These are phyloP conservation scores for Coemansia guatemalensis DNA, from an alignment of 192 early-diverging fungal species.

Conservation along the genomic window DNA sequence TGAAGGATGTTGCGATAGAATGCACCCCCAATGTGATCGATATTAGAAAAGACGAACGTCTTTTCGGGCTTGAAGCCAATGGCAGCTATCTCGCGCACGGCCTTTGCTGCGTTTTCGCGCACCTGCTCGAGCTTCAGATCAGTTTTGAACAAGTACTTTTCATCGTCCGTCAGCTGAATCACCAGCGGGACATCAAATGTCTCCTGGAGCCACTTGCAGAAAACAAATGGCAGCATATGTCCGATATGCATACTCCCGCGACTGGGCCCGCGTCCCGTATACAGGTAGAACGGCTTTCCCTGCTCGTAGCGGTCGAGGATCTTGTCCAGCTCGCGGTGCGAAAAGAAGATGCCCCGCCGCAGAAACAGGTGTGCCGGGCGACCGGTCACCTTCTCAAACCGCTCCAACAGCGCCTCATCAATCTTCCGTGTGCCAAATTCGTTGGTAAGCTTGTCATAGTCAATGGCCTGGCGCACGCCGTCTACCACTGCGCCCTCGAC, in stretches of 20 bases:
- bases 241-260: slow-evolving; percentile 92
- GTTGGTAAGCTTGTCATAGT: slow-evolving; percentile 89
- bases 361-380: slow-evolving; percentile 78
- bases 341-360: slow-evolving; percentile 91
- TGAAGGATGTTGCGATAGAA: slow-evolving; percentile 94
- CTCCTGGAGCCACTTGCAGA: slow-evolving; percentile 98
- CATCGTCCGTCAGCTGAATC: slow-evolving; percentile 97
- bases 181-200: slow-evolving; percentile 93
- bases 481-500: slow-evolving; percentile 90
- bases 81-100: slow-evolving; percentile 93
- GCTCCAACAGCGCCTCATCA: slow-evolving; percentile 69
- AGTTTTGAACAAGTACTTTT: slow-evolving; percentile 96
- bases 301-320: slow-evolving; percentile 92
- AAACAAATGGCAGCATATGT: slow-evolving; percentile 95
- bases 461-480: slow-evolving; percentile 81
- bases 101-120: slow-evolving; percentile 69
- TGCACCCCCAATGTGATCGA: slow-evolving; percentile 85
- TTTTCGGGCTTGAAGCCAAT: slow-evolving; percentile 93
- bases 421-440: slow-evolving; percentile 87
- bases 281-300: slow-evolving; percentile 96
- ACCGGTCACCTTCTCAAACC: slow-evolving; percentile 85
- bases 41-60: slow-evolving; percentile 96
- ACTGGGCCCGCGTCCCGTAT: slow-evolving; percentile 96
- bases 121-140: slow-evolving; percentile 82
- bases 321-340: slow-evolving; percentile 81